A percentile compares a stretch with the other conserved stretches of the same genome.
These are phyloP conservation scores for Psidium friedrichsthalianum DNA, from an alignment of 345 rosid species.

Conservation along the genomic window DNA sequence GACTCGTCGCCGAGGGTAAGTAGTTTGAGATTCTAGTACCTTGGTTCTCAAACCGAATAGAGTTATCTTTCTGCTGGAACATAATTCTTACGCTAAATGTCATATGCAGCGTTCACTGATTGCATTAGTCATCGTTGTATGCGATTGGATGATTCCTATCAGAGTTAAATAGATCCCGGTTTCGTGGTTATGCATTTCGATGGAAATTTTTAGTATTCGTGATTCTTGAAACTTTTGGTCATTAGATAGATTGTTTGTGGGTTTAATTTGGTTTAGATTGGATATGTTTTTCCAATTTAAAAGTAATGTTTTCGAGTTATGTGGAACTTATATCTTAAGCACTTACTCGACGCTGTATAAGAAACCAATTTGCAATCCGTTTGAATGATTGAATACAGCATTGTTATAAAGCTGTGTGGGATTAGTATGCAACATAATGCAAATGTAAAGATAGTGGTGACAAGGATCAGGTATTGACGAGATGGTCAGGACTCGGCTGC, in stretches of 20 bases:
- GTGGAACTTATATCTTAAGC: neutral
- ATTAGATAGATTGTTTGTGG: neutral
- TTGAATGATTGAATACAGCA: neutral
- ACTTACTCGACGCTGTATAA: neutral
- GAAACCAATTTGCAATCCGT: neutral
- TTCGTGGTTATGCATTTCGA: neutral
- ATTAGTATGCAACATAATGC: neutral
- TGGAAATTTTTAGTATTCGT: neutral
- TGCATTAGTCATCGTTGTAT: neutral
- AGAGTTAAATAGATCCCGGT: neutral
- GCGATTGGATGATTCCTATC: neutral
- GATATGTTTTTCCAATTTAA: neutral
- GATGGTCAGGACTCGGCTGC: neutral
- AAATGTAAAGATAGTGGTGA: neutral
- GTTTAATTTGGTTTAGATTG: neutral
- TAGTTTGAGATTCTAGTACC: neutral
- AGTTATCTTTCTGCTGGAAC: neutral
- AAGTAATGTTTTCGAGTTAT: neutral
- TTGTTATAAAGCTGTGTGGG: neutral
- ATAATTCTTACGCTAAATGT: neutral
- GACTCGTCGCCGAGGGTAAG: conserved; percentile 51
- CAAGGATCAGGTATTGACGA: neutral
- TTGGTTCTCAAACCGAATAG: neutral
- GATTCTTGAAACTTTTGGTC: neutral
- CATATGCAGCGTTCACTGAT: neutral